Evolutionary conservation across 768 basidiomycete species (phyloP), one percentile per base, ranked within the genome.

Genomic region (Solioccasus polychromus): DNA sequence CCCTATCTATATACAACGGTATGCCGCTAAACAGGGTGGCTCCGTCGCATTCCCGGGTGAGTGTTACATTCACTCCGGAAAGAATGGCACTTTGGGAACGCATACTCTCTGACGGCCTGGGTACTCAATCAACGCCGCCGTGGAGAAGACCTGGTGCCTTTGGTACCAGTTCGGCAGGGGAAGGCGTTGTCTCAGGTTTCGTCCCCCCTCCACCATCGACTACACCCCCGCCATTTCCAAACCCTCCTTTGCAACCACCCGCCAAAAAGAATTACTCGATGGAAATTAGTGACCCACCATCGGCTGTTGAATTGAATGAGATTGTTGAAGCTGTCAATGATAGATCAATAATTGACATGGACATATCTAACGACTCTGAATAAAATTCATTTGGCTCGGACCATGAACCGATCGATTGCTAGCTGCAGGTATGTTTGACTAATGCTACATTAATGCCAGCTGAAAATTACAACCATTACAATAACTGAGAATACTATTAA

Each of bases 1-100:
- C 70, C 23, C 76, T 88, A 14, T 77, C 78, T 5, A 42, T 77
- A 2, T 85, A 80, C 57, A 70, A 60, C 9, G 74, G 75, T 29
- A 45, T 42, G 10, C 50, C 55, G 20, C 68, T 80, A 17, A 72
- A 35, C n/a, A 37, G 3, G 30, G 24, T 30, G 1, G 11, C 71
- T 4, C 61, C 67, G 17, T 52, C 44, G 52, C 51, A 60, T 40
- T 48, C 52, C 37, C 54, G 37, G 47, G 60, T n/a, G 55, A 67
- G 58, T 39, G 45, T 32, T n/a, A 71, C 74, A 4, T 63, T 61
- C 51, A 55, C 66, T 3, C 39, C 44, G 12, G 72, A 74, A 22
- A 68, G 72, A 31, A 63, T 63, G 42, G 54, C 53, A 17, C 68
- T 75, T 5, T 77, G 75, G 75, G 59, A 68, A 19, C 54, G 54